phyloP scores from a whole-genome alignment of 2,329 filamentous ascomycete species.

The Colletotrichum cereale region DNA sequence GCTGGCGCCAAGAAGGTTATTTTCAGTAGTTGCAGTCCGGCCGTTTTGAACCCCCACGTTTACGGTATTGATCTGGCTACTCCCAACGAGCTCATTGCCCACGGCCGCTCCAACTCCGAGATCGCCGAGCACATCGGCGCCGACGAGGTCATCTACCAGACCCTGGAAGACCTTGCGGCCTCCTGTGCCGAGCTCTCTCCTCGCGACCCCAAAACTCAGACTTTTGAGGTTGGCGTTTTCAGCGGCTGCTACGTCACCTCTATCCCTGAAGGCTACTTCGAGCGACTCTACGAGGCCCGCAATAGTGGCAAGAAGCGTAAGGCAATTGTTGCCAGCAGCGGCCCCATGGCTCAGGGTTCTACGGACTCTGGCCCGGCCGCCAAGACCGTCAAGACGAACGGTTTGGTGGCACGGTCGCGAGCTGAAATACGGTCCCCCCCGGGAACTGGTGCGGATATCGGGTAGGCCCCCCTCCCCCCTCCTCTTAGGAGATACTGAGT shows the following conservation, averaged over 20 bases:
- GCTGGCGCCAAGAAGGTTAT: constrained; percentile 85
- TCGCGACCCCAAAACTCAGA: constrained; percentile 62
- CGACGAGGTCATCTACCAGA: constrained; percentile 68
- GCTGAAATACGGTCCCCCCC: constrained; percentile 15
- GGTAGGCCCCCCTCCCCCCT: background rate
- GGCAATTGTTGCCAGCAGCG: constrained; percentile 24
- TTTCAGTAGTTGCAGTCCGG: constrained; percentile 80
- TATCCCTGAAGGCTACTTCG: constrained; percentile 84
- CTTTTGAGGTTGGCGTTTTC: constrained; percentile 94
- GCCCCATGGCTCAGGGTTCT: constrained; percentile 13
- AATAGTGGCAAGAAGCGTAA: constrained; percentile 70
- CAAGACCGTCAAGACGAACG: constrained; percentile 24
- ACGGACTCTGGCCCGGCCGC: constrained; percentile 8
- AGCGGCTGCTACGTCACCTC: constrained; percentile 88
- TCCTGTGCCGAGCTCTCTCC: constrained; percentile 81
- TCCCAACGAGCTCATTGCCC: constrained; percentile 54
- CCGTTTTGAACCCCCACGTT: constrained; percentile 38
- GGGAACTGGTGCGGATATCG: constrained; percentile 20
- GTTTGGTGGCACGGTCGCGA: constrained; percentile 7
- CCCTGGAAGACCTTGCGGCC: constrained; percentile 80
- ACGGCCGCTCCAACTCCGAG: constrained; percentile 54
- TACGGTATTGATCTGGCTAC: constrained; percentile 62
- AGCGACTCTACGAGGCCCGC: constrained; percentile 79
- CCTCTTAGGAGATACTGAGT: background rate
- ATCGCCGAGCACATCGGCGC: constrained; percentile 59